These are phyloP conservation scores for Taxillus chinensis DNA, from an alignment of 164 flowering plant genomes.

Conservation along the genomic window DNA sequence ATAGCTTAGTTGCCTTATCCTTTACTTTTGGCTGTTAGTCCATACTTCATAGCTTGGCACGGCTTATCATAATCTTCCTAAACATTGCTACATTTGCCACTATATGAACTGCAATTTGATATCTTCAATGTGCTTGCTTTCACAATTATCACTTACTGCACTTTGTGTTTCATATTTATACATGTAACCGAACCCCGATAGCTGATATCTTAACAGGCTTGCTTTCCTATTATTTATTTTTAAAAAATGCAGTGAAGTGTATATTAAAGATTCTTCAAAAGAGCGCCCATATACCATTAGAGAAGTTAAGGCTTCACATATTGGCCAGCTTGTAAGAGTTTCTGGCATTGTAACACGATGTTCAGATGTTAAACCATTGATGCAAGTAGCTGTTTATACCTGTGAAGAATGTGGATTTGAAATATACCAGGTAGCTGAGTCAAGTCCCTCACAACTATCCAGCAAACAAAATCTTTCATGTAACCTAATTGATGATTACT, in stretches of 20 bases:
- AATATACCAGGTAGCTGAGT: slow-evolving; percentile 74
- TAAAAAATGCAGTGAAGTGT: slow-evolving; percentile 65
- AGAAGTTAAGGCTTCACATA: slow-evolving; percentile 88
- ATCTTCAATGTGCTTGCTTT: too few species aligned
- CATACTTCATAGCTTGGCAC: too few species aligned
- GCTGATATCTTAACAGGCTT: background rate
- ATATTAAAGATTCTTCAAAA: slow-evolving; percentile 74
- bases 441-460: background rate
- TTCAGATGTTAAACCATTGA: slow-evolving; percentile 96
- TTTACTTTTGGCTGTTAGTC: too few species aligned
- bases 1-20: too few species aligned
- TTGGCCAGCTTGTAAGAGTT: slow-evolving; percentile 89
- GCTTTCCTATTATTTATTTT: slow-evolving; percentile 3
- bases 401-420: slow-evolving; percentile 99
- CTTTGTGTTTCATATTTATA: too few species aligned
- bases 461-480: background rate
- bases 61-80: too few species aligned
- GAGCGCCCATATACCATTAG: slow-evolving; percentile 75
- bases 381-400: slow-evolving; percentile 97
- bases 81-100: too few species aligned
- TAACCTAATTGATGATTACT: background rate
- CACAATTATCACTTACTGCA: too few species aligned
- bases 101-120: too few species aligned
- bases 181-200: background rate
- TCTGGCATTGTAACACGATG: slow-evolving; percentile 97